Evolutionary conservation across 1,139 yeast genomes (phyloP), one percentile per base, ranked within the genome.

Genomic region (Geotrichum klebahnii): DNA sequence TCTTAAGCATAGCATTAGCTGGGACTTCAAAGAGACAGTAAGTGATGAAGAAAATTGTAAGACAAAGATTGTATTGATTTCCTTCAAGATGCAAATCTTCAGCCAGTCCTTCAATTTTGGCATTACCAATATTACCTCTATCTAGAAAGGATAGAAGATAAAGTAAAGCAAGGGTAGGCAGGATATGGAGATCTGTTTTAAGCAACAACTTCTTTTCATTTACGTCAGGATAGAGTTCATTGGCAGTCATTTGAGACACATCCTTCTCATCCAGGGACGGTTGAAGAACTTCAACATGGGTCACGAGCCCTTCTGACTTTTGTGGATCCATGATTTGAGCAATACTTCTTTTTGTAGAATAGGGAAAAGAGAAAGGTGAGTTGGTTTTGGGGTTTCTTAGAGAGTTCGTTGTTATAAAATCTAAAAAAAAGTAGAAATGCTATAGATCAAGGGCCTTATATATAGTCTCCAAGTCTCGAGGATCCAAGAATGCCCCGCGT

Each of bases 91-190:
- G 55, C 31, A 63, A 58, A 53, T 74, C 70, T 1, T 66, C 60
- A 53, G 70, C 71, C 52, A 82, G 69, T 1, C 85, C 86, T 69
- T 81, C 71, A 48, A 82, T 74, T 1, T 86, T 74, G 3, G 86
- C 85, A 57, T 76, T 78, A 10, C 82, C 72, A 29, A 75, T 75
- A 4, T 84, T 70, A 14, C 76, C 67, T 60, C 82, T 83, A 64
- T 82, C 89, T 78, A 82, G 75, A 54, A 77, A 79, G 60, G 80
- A 86, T 48, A 76, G 69, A 19, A 79, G 73, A 61, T 80, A 80
- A 32, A 80, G 64, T 10, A 76, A 56, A 59, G 81, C 73, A 68
- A 81, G 70, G 41, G 80, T 54, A 0, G 88, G 87, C 57, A 81
- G 63, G 56, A 82, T 61, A 53, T 64, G 71, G 23, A 71, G 40